A percentile compares a stretch with the other conserved stretches of the same genome.
Conservation (phyloP, 1,284 basidiomycete genomes). For the Puccinia brachypodii region DNA sequence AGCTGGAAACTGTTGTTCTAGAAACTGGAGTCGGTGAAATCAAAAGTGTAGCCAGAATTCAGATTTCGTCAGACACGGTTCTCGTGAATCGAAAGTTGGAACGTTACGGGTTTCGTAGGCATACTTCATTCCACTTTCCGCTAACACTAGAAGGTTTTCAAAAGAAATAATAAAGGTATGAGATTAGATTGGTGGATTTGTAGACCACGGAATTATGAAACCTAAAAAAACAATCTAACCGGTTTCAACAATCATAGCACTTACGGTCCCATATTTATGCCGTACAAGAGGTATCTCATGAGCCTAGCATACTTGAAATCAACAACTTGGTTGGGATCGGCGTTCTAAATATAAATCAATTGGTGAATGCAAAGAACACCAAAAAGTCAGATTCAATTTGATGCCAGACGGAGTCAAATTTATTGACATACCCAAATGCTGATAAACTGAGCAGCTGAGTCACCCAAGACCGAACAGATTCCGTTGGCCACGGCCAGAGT, state of each 20-base stretch:
- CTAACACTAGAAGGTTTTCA: not conserved
- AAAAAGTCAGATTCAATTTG: not conserved
- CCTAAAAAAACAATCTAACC: constrained; percentile 28
- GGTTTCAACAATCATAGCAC: constrained; percentile 27
- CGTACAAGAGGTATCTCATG: constrained; percentile 32
- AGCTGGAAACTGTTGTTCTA: constrained; percentile 21
- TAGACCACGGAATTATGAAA: not conserved
- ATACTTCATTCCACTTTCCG: constrained; percentile 46
- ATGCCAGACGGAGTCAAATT: no score
- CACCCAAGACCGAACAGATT: constrained; percentile 27
- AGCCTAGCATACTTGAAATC: constrained; percentile 19
- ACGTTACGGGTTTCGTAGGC: not conserved
- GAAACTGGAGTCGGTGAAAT: not conserved
- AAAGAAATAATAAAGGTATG: not conserved
- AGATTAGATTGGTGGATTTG: constrained; percentile 2
- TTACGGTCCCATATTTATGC: constrained; percentile 44
- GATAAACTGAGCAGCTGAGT: constrained; percentile 33
- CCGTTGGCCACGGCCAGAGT: constrained; percentile 33
- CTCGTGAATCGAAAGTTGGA: not conserved
- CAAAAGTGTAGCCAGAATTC: not conserved
- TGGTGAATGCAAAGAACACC: not conserved
- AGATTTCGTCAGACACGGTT: not conserved
- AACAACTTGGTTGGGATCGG: not conserved
- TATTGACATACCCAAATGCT: not conserved
- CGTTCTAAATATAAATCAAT: not conserved